These are phyloP conservation scores for Phytophthora colocasiae DNA, from an alignment of 352 stramenopile genomes.

Conservation along the genomic window DNA sequence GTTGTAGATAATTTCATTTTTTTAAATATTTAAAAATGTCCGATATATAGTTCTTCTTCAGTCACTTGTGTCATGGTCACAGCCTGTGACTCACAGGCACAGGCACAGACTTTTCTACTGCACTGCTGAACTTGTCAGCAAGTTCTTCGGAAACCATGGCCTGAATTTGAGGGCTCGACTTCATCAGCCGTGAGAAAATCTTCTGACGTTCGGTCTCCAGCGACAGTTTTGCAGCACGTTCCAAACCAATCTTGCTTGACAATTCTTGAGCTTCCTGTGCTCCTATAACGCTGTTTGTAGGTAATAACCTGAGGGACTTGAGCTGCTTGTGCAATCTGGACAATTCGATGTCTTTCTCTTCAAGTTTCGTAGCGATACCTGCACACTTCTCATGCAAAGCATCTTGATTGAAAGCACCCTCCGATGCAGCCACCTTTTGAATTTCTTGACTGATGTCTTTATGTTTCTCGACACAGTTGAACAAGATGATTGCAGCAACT, in stretches of 20 bases:
- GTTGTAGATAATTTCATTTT: too few relatives aligned
- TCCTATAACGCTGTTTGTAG: not conserved
- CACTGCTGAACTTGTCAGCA: not conserved
- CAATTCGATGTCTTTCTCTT: slow-evolving; percentile 27
- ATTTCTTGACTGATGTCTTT: slow-evolving; percentile 9
- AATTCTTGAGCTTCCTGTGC: slow-evolving; percentile 19
- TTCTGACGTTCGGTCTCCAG: slow-evolving; percentile 28
- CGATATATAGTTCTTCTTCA: too few relatives aligned
- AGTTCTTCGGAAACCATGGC: slow-evolving; percentile 11
- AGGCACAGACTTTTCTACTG: too few relatives aligned
- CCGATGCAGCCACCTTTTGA: not conserved
- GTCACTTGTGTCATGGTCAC: too few relatives aligned
- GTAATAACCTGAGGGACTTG: slow-evolving; percentile 18
- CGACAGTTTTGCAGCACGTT: slow-evolving; percentile 25
- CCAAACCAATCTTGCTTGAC: slow-evolving; percentile 24
- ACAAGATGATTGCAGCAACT: slow-evolving; percentile 41
- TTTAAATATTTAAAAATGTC: too few relatives aligned
- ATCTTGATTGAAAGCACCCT: not conserved
- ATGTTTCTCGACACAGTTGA: not conserved
- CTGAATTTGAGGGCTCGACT: slow-evolving; percentile 36
- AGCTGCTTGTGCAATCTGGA: slow-evolving; percentile 24
- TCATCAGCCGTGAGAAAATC: slow-evolving; percentile 38
- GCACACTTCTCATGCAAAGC: slow-evolving; percentile 26
- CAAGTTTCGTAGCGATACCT: slow-evolving; percentile 23
- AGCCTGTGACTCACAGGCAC: too few relatives aligned